phyloP scores from a whole-genome alignment of 1,139 yeast species.

The Scheffersomyces segobiensis region DNA sequence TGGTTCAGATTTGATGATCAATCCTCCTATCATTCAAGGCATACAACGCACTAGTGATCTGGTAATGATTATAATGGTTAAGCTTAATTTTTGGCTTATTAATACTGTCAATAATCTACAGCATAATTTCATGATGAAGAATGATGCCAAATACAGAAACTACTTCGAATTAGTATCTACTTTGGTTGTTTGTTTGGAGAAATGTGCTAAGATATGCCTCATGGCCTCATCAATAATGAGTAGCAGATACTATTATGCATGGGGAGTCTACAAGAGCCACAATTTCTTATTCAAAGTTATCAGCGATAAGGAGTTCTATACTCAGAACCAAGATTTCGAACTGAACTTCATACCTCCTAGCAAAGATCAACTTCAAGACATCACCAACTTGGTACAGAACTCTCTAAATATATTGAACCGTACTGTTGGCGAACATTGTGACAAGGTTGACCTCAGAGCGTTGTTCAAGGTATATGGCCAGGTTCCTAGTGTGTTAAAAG shows the following conservation, averaged over 20 bases:
- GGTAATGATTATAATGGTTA: constrained; percentile 29
- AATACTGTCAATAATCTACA: constrained; percentile 4
- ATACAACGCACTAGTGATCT: constrained; percentile 39
- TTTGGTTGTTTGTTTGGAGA: not conserved
- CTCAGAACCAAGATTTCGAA: not conserved
- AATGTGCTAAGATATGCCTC: not conserved
- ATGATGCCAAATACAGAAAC: not conserved
- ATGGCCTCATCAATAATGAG: not conserved
- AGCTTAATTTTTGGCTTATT: constrained; percentile 12
- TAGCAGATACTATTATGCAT: constrained; percentile 11
- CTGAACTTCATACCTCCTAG: not conserved
- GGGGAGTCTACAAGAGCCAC: constrained; percentile 11
- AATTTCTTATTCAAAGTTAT: constrained; percentile 7
- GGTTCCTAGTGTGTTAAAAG: not conserved
- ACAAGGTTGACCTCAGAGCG: not conserved
- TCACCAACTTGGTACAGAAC: not conserved
- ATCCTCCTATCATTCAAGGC: constrained; percentile 39
- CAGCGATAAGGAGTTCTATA: constrained; percentile 7
- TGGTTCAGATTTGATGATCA: constrained; percentile 28
- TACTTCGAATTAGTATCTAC: not conserved
- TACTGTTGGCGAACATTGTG: not conserved
- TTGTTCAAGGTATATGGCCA: not conserved
- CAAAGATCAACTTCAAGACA: constrained; percentile 1
- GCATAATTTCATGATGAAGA: constrained; percentile 4
- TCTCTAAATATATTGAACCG: not conserved